Base-by-base conservation (phyloP, 2,329 filamentous ascomycete species). In the Diaporthe vaccinii region DNA sequence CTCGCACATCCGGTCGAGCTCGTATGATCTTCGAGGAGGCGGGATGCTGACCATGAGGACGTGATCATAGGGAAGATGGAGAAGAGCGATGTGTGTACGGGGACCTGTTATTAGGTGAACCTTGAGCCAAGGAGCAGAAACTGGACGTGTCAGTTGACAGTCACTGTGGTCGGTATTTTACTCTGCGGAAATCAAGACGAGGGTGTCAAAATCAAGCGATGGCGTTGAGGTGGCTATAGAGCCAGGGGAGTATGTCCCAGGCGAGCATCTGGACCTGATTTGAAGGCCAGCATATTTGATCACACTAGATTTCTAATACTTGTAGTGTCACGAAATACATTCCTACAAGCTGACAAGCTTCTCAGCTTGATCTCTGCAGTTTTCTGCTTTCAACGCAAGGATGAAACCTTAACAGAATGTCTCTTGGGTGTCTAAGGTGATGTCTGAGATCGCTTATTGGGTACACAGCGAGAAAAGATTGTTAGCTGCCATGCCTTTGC, bases 1-100 rank as follows among this genome's bases (percentile, higher is more conserved):
- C 44, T 57, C 4, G 62, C 62, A n/a, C 62, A 65, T 22, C 71
- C 74, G 31, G 58, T 51, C 9, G 74, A 75, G 46, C 41, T 74
- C 4, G 10, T 74, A 51, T 75, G 62, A 75, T 10, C 34, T 6
- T 20, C 3, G 4, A 9, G 25, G 49, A 41, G 7, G 8, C 17
- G 20, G 2, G 14, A 22, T 20, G 15, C 17, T 34, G 51, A 15
- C 15, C 34, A 20, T 5, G n/a, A 20, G 53, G 10, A 12, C n/a
- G 0, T 25, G 46, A 55, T 20, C 20, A 34, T 20, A 14, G 9
- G 25, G 6, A 7, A 22, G n/a, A 20, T 20, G 9, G 41, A 46
- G 25, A n/a, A 46, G 17, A 4, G 20, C 20, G 41, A 4, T 15
- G 2, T 25, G 17, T 46, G 59, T 9, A 31, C 22, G 59, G 10